A percentile compares a stretch with the other conserved stretches of the same genome.
phyloP scores from a whole-genome alignment of 495 filamentous ascomycete species.

The Physcia stellaris region DNA sequence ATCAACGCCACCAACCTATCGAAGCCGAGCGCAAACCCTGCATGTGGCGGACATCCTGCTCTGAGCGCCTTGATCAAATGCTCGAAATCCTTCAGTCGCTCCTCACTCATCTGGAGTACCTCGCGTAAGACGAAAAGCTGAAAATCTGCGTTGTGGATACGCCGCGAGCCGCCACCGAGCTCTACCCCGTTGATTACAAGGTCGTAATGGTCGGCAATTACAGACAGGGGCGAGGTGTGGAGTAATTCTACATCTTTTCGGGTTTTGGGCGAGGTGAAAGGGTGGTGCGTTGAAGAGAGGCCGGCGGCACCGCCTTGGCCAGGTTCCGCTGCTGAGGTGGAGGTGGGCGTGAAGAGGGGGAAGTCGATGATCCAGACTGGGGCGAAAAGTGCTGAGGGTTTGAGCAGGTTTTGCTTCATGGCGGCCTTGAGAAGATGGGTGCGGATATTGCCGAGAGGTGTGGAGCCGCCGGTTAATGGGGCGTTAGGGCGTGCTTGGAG shows the following conservation, averaged over 20 bases:
- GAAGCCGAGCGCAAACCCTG: constrained; percentile 84
- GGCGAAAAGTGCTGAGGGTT: constrained; percentile 38
- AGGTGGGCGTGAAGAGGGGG: constrained; percentile 71
- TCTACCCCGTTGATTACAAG: constrained; percentile 93
- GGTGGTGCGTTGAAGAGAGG: constrained; percentile 82
- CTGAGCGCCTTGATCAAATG: constrained; percentile 73
- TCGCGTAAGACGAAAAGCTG: constrained; percentile 78
- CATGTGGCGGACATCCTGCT: constrained; percentile 93
- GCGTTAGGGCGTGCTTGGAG: constrained; percentile 60
- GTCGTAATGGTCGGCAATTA: constrained; percentile 77
- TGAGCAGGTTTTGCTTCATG: constrained; percentile 41
- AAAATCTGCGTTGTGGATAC: constrained; percentile 76
- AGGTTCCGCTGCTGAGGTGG: constrained; percentile 42
- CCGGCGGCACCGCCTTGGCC: constrained; percentile 73
- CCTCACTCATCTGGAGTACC: constrained; percentile 51
- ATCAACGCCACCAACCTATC: constrained; percentile 79
- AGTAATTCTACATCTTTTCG: constrained; percentile 62
- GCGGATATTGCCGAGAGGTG: constrained; percentile 64
- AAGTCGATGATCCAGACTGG: constrained; percentile 83
- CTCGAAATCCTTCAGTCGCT: constrained; percentile 59
- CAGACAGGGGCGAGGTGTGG: constrained; percentile 53
- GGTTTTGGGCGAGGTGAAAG: constrained; percentile 79
- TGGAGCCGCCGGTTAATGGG: constrained; percentile 55
- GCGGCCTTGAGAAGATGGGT: constrained; percentile 55
- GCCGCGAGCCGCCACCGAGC: constrained; percentile 80